phyloP scores from a whole-genome alignment of 352 stramenopile genomes.

The Globisporangium nodosum region DNA sequence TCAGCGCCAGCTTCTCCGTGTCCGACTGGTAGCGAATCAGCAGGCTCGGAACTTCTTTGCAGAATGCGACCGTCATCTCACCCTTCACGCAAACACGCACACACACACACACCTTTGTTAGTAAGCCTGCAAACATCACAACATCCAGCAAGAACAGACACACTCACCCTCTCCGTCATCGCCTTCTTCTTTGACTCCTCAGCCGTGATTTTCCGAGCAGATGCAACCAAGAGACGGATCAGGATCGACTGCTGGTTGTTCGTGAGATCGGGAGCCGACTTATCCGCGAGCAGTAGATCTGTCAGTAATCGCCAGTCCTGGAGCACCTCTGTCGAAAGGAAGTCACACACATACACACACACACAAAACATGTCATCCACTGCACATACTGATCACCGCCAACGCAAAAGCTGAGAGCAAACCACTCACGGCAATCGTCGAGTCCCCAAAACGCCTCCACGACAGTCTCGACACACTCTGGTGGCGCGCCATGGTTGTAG shows the following conservation, averaged over 20 bases:
- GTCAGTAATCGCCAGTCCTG: slow-evolving; percentile 76
- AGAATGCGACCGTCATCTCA: slow-evolving; percentile 75
- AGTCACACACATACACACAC: background rate
- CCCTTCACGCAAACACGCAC: slow-evolving; percentile 27
- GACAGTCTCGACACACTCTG: slow-evolving; percentile 60
- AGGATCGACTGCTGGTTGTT: slow-evolving; percentile 79
- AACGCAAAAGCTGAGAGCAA: background rate
- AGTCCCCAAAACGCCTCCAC: slow-evolving; percentile 84
- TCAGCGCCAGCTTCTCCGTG: slow-evolving; percentile 64
- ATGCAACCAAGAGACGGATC: slow-evolving; percentile 61
- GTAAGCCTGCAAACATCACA: background rate
- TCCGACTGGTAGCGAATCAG: slow-evolving; percentile 77
- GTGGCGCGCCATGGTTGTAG: slow-evolving; percentile 52
- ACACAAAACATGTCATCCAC: slow-evolving; percentile 2
- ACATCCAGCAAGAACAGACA: background rate
- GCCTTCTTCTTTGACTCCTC: slow-evolving; percentile 45
- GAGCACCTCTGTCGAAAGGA: slow-evolving; percentile 53
- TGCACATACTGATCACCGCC: slow-evolving; percentile 8
- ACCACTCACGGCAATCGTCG: slow-evolving; percentile 77
- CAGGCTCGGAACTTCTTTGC: slow-evolving; percentile 73
- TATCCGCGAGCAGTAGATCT: slow-evolving; percentile 72
- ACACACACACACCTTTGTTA: background rate
- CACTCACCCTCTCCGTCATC: slow-evolving; percentile 42
- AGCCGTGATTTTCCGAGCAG: slow-evolving; percentile 52
- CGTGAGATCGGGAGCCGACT: slow-evolving; percentile 72